Evolutionary conservation across 306 rosid genomes (phyloP).

Genomic region (Cucurbita argyrosperma): DNA sequence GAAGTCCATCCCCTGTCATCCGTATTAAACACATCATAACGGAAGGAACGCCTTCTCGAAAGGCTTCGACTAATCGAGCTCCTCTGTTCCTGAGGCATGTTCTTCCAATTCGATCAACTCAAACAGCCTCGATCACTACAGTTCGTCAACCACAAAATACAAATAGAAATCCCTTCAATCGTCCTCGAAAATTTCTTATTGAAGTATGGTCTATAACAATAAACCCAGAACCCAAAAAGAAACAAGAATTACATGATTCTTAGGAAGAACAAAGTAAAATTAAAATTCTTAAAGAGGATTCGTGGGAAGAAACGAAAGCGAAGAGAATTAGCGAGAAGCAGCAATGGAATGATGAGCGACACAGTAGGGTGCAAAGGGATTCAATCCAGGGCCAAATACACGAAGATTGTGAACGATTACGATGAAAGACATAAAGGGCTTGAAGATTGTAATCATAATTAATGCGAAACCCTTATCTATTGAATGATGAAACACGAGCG

Average conservation of each 20-base stretch:
- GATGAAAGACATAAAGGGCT: conserved; percentile 15
- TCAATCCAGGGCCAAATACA: conserved; percentile 91
- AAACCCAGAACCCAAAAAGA: background rate
- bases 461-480: conserved; percentile 13
- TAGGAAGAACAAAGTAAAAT: background rate
- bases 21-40: conserved; percentile 29
- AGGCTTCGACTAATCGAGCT: conserved; percentile 24
- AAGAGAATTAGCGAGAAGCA: conserved; percentile 46
- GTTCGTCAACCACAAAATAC: background rate
- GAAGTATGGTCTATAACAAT: background rate
- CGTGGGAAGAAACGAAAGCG: background rate
- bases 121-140: background rate
- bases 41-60: conserved; percentile 46
- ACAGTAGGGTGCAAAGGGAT: conserved; percentile 82
- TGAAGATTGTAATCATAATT: conserved; percentile 28
- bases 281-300: background rate
- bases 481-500: background rate
- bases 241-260: conserved; percentile 22
- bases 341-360: conserved; percentile 45
- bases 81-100: conserved; percentile 27
- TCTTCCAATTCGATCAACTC: background rate
- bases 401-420: conserved; percentile 53
- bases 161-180: background rate
- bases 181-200: background rate
- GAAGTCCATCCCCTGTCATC: conserved; percentile 90